These are phyloP conservation scores for Eucommia ulmoides DNA, from an alignment of 257 asterid genomes.

Conservation along the genomic window DNA sequence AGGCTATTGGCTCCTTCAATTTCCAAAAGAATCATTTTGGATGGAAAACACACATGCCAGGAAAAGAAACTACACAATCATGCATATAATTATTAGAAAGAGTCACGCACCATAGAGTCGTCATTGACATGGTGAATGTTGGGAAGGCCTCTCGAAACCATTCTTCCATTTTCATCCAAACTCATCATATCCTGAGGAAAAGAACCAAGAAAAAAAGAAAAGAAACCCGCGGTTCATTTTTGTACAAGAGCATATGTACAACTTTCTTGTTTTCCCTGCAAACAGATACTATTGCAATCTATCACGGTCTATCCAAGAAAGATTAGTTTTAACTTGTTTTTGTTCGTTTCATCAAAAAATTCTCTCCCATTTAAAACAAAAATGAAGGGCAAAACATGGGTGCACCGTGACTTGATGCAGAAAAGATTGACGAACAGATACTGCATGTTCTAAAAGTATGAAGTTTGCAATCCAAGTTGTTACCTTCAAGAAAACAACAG, in stretches of 20 bases:
- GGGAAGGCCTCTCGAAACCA: conserved; percentile 60
- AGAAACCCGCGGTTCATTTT: not conserved
- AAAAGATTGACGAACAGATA: not conserved
- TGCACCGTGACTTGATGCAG: not conserved
- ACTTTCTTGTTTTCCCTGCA: not conserved
- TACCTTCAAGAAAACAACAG: not conserved
- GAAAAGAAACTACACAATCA: not conserved
- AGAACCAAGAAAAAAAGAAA: conserved; percentile 8
- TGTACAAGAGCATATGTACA: not conserved
- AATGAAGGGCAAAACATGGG: not conserved
- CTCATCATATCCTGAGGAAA: conserved; percentile 80
- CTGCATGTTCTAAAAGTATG: not conserved
- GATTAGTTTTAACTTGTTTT: too few relatives aligned
- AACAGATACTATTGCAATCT: not conserved
- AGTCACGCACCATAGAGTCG: conserved; percentile 43
- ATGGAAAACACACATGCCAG: not conserved
- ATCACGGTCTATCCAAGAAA: too few relatives aligned
- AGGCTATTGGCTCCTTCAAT: too few relatives aligned
- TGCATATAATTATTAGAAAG: conserved; percentile 4
- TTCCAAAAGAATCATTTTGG: not conserved
- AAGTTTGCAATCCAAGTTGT: not conserved
- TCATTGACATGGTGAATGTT: conserved; percentile 84
- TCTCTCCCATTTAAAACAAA: not conserved
- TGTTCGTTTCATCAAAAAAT: not conserved
- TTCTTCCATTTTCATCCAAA: conserved; percentile 52